phyloP scores from a whole-genome alignment of 495 filamentous ascomycete species.

The Penicillium silybi region DNA sequence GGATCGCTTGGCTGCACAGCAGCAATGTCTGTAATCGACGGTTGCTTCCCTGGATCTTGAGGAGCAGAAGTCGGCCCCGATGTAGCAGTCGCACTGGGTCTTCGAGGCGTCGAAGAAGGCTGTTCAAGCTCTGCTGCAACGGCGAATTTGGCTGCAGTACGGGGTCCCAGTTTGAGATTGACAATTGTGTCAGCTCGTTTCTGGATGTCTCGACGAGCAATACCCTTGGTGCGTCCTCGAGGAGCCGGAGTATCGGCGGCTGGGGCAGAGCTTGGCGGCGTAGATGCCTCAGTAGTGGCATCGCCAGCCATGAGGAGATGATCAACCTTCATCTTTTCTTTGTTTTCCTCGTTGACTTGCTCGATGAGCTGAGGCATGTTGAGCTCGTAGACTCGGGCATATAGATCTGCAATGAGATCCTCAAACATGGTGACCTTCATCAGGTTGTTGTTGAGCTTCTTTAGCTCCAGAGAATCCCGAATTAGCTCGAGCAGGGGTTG shows the following conservation, averaged over 20 bases:
- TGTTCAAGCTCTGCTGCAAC: slow-evolving; percentile 23
- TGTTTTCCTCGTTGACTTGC: slow-evolving; percentile 48
- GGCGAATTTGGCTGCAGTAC: slow-evolving; percentile 26
- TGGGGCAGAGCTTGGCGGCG: slow-evolving; percentile 31
- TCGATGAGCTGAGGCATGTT: slow-evolving; percentile 46
- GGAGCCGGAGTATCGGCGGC: slow-evolving; percentile 41
- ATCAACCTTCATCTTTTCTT: slow-evolving; percentile 57
- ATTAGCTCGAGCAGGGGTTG: slow-evolving; percentile 61
- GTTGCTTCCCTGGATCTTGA: not conserved
- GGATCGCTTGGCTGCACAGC: slow-evolving; percentile 37
- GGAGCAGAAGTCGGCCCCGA: slow-evolving; percentile 18
- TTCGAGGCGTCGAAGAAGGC: slow-evolving; percentile 7
- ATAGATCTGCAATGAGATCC: slow-evolving; percentile 84
- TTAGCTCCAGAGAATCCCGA: slow-evolving; percentile 83
- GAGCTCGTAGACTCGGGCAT: slow-evolving; percentile 69
- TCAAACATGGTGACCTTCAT: slow-evolving; percentile 84
- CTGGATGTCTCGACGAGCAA: slow-evolving; percentile 60
- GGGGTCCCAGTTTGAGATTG: slow-evolving; percentile 37
- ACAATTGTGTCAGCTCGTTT: slow-evolving; percentile 58
- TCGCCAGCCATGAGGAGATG: slow-evolving; percentile 48
- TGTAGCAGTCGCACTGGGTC: slow-evolving; percentile 4
- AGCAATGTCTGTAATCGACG: slow-evolving; percentile 7
- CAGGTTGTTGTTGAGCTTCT: slow-evolving; percentile 78
- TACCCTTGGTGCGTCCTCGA: slow-evolving; percentile 53
- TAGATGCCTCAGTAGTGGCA: slow-evolving; percentile 33